These are phyloP conservation scores for Plasmodium blacklocki DNA, from an alignment of 169 alveolate genomes.

Conservation along the genomic window DNA sequence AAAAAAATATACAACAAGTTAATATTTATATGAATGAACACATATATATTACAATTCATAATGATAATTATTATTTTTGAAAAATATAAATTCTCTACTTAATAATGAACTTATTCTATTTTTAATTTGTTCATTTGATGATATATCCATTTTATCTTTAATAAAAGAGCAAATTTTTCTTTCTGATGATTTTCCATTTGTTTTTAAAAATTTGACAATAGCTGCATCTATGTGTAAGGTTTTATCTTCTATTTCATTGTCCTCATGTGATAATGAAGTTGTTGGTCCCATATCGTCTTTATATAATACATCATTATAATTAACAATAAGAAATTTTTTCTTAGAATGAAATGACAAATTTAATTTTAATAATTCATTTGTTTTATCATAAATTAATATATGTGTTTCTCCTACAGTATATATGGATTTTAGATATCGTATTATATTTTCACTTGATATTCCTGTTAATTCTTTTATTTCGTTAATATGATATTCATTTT, in stretches of 20 bases:
- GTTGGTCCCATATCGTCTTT: slow-evolving; percentile 18
- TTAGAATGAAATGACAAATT: slow-evolving; percentile 25
- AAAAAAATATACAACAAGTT: not conserved
- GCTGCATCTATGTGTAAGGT: slow-evolving; percentile 70
- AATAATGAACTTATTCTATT: slow-evolving; percentile 41
- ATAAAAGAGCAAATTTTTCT: slow-evolving; percentile 27
- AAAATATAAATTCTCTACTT: slow-evolving; percentile 61
- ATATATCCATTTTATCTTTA: slow-evolving; percentile 32
- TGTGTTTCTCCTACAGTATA: slow-evolving; percentile 28
- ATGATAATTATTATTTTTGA: slow-evolving; percentile 33
- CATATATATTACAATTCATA: slow-evolving; percentile 23
- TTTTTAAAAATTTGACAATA: slow-evolving; percentile 52
- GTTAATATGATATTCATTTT: slow-evolving; percentile 14
- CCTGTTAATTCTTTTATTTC: slow-evolving; percentile 37
- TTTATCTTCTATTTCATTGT: slow-evolving; percentile 42
- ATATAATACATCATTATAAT: slow-evolving; percentile 37
- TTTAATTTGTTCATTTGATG: slow-evolving; percentile 67
- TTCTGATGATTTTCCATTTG: slow-evolving; percentile 59
- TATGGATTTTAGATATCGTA: slow-evolving; percentile 35
- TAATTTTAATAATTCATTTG: slow-evolving; percentile 19
- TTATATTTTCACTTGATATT: slow-evolving; percentile 31
- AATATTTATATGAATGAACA: no score
- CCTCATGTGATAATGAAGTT: slow-evolving; percentile 47
- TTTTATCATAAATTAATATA: slow-evolving; percentile 56
- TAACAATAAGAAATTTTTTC: slow-evolving; percentile 38